Percentiles rank a stretch among this genome's conserved stretches.
phyloP scores from a whole-genome alignment of 108 stramenopile species.

The Hondaea fermentalgiana region DNA sequence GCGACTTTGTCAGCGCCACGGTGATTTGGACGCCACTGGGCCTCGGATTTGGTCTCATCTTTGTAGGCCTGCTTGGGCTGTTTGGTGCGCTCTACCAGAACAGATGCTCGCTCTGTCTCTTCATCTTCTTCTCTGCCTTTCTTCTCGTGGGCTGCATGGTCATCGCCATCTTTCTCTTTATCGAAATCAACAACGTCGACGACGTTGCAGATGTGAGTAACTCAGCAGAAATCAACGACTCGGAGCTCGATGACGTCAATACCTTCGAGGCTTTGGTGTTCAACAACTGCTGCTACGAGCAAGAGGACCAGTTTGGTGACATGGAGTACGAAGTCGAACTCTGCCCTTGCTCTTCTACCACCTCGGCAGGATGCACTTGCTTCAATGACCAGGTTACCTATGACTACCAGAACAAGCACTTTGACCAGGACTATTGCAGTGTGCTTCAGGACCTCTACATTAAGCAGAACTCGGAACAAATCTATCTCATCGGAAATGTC shows the following conservation, averaged over 20 bases:
- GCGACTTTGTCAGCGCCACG: conserved; percentile 3
- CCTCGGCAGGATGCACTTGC: neutral
- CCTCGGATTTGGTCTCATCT: neutral
- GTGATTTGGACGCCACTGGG: neutral
- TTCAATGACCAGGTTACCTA: neutral
- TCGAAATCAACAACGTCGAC: neutral
- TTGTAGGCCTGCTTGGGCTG: neutral
- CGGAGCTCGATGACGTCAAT: neutral
- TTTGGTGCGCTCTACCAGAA: neutral
- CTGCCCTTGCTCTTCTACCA: neutral
- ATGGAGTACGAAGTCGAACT: neutral
- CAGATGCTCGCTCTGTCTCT: neutral
- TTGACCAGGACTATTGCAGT: neutral
- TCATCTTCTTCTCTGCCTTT: neutral
- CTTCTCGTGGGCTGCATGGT: neutral
- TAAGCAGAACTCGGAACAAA: neutral
- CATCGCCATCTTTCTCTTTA: neutral
- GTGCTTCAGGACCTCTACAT: neutral
- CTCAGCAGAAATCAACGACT: neutral
- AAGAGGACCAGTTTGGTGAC: neutral
- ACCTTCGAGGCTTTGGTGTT: neutral
- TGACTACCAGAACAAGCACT: neutral
- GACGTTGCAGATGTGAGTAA: neutral
- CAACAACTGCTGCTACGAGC: conserved; percentile 14
- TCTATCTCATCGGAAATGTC: neutral